Base-by-base conservation (phyloP, 805 yeast genomes). In the Myxozyma vanderwaltii region DNA sequence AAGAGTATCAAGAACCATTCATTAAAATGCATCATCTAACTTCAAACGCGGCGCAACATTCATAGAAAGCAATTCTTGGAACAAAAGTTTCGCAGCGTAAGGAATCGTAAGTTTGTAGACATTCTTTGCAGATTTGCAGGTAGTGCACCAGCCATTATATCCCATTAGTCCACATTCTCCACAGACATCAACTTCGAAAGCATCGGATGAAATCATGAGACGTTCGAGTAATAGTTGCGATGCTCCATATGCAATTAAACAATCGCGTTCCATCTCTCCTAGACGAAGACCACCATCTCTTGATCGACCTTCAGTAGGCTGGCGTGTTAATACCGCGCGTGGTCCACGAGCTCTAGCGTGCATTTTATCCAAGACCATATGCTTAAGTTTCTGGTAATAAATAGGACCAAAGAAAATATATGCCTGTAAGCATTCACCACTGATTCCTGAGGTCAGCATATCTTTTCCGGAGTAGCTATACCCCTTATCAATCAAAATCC, bases 301-400 rank as follows among this genome's bases (percentile, higher is more conserved):
- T 1, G 97, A 90, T 75, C 99, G 84, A 81, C 99, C 99, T 75
- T 94, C 99, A 0, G 98, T 92, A 17, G 98, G 99, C 76, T 94
- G 99, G 75, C 99, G 85, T 8, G 99, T 94, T 59, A 94, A 80
- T 12, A 94, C 98, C 0, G 99, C 99, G 68, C 98, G 84, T 57
- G 99, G 99, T 53, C 99, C 99, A 74, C 99, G 85, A 1, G 99
- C 97, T 81, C 99, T 88, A 0, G 99, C 99, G 72, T 94, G 99
- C 99, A 94, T 94, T 76, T 94, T 94, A 76, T 94, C 99, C 75
- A 94, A 75, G 49, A 94, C 99, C 99, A 94, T 94, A 76, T 94
- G 99, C 81, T 94, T 94, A 80, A 94, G 84, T 72, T 94, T 94
- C 76, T 94, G 99, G 75, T 94, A 94, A 75, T 94, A 94, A 67